Evolutionary conservation across 352 stramenopile species (phyloP).

Genomic region (Phytophthora litchii): DNA sequence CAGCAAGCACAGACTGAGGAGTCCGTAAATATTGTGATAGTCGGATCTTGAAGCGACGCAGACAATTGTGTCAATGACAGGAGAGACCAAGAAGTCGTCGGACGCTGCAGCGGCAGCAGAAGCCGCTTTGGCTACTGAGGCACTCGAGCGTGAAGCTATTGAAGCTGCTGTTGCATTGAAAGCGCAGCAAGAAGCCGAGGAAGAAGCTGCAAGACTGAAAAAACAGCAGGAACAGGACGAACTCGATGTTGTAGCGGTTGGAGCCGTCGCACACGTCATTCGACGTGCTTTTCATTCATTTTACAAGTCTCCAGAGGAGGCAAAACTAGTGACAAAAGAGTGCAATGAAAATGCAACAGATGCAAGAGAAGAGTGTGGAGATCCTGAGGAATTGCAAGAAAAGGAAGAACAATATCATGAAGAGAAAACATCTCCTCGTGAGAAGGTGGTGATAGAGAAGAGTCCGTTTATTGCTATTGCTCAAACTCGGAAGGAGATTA

Average conservation of each 20-base stretch:
- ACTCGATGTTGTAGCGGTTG: constrained; percentile 69
- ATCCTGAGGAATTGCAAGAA: background rate
- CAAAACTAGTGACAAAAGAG: background rate
- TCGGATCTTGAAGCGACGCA: constrained; percentile 31
- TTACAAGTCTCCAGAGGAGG: constrained; percentile 30
- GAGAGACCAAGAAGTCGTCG: constrained; percentile 18
- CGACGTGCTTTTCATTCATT: constrained; percentile 73
- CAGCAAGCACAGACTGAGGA: too few species aligned
- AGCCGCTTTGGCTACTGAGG: constrained; percentile 8
- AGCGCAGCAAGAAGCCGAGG: constrained; percentile 21
- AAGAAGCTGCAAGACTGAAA: constrained; percentile 10
- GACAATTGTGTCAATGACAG: constrained; percentile 9
- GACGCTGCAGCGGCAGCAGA: constrained; percentile 11
- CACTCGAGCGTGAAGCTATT: constrained; percentile 8
- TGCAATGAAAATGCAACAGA: background rate
- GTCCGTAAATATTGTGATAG: too few species aligned
- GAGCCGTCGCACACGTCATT: constrained; percentile 75
- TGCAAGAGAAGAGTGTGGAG: background rate
- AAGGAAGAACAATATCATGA: background rate
- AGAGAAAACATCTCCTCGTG: background rate
- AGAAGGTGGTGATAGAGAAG: constrained; percentile 1
- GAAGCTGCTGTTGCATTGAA: constrained; percentile 6
- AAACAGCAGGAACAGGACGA: constrained; percentile 38
- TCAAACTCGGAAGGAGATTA: constrained; percentile 41
- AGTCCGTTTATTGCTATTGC: constrained; percentile 46